Percentiles rank a stretch among this genome's conserved stretches.
Evolutionary conservation across 148 eudicot genomes (phyloP).

Genomic region (Fallopia convolvulus): DNA sequence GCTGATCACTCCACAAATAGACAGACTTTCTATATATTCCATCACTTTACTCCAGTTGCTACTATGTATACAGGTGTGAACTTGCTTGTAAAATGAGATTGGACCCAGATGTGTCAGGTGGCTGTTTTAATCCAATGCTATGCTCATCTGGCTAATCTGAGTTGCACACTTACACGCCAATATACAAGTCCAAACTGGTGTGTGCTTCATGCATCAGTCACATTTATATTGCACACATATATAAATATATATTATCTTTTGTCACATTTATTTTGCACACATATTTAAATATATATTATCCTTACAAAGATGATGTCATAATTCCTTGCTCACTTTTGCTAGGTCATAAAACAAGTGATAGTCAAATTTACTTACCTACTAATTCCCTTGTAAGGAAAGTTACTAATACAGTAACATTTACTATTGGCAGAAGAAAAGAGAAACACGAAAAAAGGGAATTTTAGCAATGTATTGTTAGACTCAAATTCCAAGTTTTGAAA

Average conservation of each 20-base stretch:
- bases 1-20: too few relatives aligned
- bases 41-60: too few relatives aligned
- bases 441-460: neutral
- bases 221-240: neutral
- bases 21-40: too few relatives aligned
- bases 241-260: too few relatives aligned
- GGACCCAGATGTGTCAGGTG: too few relatives aligned
- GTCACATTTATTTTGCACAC: too few relatives aligned
- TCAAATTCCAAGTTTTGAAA: neutral
- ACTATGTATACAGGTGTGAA: too few relatives aligned
- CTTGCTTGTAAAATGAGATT: too few relatives aligned
- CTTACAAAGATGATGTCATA: constrained; percentile 2
- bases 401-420: neutral
- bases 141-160: too few relatives aligned
- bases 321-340: neutral
- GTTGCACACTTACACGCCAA: too few relatives aligned
- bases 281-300: neutral
- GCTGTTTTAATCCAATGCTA: too few relatives aligned
- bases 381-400: neutral
- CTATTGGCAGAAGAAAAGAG: neutral
- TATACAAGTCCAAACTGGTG: neutral
- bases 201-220: neutral
- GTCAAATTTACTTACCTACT: neutral
- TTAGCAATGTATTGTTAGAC: neutral
- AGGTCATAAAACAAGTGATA: neutral